Conservation (phyloP, 2,329 filamentous ascomycete genomes). For the Uncinocarpus reesii region DNA sequence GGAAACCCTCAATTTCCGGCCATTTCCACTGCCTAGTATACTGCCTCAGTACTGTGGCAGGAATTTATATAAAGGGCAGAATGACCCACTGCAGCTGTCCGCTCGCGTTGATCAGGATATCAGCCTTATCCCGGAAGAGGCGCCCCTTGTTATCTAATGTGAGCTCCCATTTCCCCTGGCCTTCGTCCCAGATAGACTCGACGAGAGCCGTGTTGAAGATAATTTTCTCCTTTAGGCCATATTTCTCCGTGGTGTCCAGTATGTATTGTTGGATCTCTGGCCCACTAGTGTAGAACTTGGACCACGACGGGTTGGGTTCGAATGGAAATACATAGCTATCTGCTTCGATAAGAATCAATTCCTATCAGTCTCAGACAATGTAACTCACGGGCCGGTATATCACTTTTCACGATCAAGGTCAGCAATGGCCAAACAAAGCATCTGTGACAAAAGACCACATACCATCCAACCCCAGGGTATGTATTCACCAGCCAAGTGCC, state of each 20-base stretch:
- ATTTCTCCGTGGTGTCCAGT: slow-evolving; percentile 51
- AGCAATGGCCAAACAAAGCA: background rate
- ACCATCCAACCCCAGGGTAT: slow-evolving; percentile 40
- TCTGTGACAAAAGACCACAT: slow-evolving; percentile 31
- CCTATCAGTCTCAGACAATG: slow-evolving; percentile 34
- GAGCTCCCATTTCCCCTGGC: slow-evolving; percentile 30
- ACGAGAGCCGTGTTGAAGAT: slow-evolving; percentile 48
- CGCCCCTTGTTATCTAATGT: slow-evolving; percentile 22
- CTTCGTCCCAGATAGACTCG: slow-evolving; percentile 45
- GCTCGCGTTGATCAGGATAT: slow-evolving; percentile 31
- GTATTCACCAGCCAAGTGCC: slow-evolving; percentile 36
- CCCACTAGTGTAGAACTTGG: slow-evolving; percentile 48
- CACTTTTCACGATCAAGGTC: slow-evolving; percentile 49
- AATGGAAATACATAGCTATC: slow-evolving; percentile 41
- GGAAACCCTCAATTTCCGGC: slow-evolving; percentile 38
- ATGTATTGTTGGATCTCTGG: slow-evolving; percentile 59
- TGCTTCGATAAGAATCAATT: slow-evolving; percentile 49
- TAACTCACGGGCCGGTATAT: slow-evolving; percentile 63
- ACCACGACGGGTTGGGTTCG: slow-evolving; percentile 9
- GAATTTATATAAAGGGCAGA: background rate
- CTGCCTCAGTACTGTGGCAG: background rate
- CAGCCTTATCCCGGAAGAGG: slow-evolving; percentile 21
- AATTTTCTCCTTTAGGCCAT: slow-evolving; percentile 52
- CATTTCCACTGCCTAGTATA: slow-evolving; percentile 28
- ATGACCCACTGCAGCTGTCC: slow-evolving; percentile 21